Conservation (phyloP, 768 basidiomycete species). For the Scleroderma bovista region DNA sequence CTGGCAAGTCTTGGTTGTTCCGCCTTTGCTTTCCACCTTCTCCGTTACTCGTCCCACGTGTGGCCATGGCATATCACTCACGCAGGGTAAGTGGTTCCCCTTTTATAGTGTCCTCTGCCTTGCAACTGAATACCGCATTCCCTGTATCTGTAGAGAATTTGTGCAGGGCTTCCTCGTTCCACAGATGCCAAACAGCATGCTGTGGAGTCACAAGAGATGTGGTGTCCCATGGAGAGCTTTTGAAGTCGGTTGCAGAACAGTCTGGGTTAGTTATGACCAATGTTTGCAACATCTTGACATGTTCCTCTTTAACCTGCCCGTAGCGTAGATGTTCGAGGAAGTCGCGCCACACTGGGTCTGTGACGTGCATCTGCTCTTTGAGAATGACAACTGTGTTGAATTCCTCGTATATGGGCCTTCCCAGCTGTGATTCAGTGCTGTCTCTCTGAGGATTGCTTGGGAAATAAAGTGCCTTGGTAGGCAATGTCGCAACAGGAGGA, state of each 20-base stretch:
- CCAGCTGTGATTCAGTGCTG: constrained; percentile 3
- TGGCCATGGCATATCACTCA: too few relatives aligned
- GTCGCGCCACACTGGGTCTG: constrained; percentile 24
- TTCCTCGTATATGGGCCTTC: constrained; percentile 20
- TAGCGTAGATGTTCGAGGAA: too few relatives aligned
- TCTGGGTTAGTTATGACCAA: too few relatives aligned
- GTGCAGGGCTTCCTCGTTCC: constrained; percentile 16
- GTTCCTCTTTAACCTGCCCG: too few relatives aligned
- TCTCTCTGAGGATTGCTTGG: constrained; percentile 4
- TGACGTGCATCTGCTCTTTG: constrained; percentile 29
- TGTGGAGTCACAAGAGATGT: constrained; percentile 25
- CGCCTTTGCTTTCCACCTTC: too few relatives aligned
- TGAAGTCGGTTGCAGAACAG: constrained; percentile 11
- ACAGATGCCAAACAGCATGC: constrained; percentile 23
- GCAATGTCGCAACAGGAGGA: constrained; percentile 5
- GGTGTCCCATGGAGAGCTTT: constrained; percentile 20
- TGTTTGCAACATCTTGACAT: too few relatives aligned
- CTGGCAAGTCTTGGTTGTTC: too few relatives aligned
- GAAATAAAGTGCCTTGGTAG: constrained; percentile 5
- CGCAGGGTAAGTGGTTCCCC: too few relatives aligned
- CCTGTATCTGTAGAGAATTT: too few relatives aligned
- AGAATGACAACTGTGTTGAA: constrained; percentile 30
- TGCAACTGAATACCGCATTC: too few relatives aligned
- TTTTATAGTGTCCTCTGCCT: too few relatives aligned
- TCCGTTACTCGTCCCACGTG: too few relatives aligned